Conservation (phyloP, 352 stramenopile species). For the Globisporangium parvum region DNA sequence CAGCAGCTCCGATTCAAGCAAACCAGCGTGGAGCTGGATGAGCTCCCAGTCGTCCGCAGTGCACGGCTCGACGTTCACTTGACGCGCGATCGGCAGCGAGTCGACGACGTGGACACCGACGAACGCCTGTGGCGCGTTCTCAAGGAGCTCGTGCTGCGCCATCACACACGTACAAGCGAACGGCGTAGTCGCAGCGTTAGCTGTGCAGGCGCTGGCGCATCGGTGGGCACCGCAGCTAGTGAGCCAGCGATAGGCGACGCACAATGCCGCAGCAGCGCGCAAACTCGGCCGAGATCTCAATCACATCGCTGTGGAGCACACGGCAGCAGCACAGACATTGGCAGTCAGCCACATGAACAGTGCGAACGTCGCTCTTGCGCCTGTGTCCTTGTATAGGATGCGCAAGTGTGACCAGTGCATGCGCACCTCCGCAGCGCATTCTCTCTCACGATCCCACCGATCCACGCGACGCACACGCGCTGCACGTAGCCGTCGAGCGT, state of each 20-base stretch:
- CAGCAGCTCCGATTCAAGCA: constrained; percentile 78
- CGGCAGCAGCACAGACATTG: not conserved
- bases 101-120: constrained; percentile 75
- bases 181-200: not conserved
- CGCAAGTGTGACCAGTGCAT: no score
- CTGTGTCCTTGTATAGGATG: no score
- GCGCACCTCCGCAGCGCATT: not conserved
- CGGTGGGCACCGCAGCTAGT: no score
- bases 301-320: constrained; percentile 44
- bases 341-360: not conserved
- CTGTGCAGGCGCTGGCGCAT: no score
- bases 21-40: constrained; percentile 80
- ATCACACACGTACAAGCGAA: not conserved
- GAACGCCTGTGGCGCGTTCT: constrained; percentile 48
- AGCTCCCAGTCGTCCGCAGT: constrained; percentile 88
- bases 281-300: constrained; percentile 83
- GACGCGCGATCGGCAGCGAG: constrained; percentile 47
- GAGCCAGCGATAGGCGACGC: constrained; percentile 11
- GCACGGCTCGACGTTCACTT: constrained; percentile 81
- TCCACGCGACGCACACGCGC: constrained; percentile 63
- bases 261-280: constrained; percentile 77
- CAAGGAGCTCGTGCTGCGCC: constrained; percentile 52
- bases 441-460: constrained; percentile 52
- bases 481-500: constrained; percentile 76
- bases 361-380: not conserved